A percentile compares a stretch with the other conserved stretches of the same genome.
Conservation (phyloP, 1,284 basidiomycete genomes). For the Schizophyllum commune region DNA sequence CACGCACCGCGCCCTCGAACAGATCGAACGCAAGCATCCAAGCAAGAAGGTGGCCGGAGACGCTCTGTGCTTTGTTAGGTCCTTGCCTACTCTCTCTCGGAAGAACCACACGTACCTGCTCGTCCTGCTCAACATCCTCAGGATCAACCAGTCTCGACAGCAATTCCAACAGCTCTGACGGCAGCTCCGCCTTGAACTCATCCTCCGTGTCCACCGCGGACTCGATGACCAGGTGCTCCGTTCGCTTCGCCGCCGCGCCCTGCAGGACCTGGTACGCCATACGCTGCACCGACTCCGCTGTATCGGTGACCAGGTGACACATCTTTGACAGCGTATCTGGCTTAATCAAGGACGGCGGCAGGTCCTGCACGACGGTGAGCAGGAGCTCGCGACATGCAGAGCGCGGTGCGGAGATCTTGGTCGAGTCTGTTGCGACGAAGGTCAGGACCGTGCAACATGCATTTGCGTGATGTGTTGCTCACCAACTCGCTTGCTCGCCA, state of each 20-base stretch:
- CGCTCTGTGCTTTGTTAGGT: conserved; percentile 29
- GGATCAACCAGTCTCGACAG: conserved; percentile 29
- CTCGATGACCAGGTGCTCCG: conserved; percentile 79
- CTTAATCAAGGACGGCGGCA: conserved; percentile 59
- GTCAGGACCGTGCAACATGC: neutral
- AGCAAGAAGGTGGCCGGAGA: conserved; percentile 67
- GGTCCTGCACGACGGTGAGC: conserved; percentile 58
- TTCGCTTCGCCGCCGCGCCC: conserved; percentile 57
- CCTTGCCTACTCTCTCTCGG: no score
- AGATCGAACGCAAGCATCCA: conserved; percentile 91
- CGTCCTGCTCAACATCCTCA: conserved; percentile 22
- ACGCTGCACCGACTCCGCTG: conserved; percentile 59
- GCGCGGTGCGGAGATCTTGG: conserved; percentile 45
- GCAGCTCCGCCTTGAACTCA: conserved; percentile 45
- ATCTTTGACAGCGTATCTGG: conserved; percentile 68
- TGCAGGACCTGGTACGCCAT: conserved; percentile 65
- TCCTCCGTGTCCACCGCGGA: conserved; percentile 67
- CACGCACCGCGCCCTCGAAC: conserved; percentile 77
- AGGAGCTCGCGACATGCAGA: conserved; percentile 61
- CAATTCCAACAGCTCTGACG: conserved; percentile 60
- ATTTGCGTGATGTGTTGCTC: conserved; percentile 14
- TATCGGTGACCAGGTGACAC: conserved; percentile 65
- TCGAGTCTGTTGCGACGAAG: conserved; percentile 23
- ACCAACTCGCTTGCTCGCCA: conserved; percentile 51
- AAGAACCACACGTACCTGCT: conserved; percentile 20